Conservation (phyloP, 768 basidiomycete species). For the Tylopilus sp. region DNA sequence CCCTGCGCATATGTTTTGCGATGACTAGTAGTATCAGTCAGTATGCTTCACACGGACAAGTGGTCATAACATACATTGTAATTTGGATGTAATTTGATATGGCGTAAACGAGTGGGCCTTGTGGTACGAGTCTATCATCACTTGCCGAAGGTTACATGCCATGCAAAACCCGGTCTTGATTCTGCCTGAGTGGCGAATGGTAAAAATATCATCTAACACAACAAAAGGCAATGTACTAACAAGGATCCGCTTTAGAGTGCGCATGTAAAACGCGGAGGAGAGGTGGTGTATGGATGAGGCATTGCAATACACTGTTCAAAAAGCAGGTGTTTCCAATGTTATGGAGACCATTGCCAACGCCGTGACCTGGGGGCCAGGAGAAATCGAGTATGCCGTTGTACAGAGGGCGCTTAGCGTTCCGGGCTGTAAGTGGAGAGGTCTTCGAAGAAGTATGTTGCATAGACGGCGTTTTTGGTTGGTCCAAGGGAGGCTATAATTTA, state of each 20-base stretch:
- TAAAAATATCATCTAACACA: not conserved
- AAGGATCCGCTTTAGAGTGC: slow-evolving; percentile 50
- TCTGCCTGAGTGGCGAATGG: slow-evolving; percentile 33
- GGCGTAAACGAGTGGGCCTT: slow-evolving; percentile 57
- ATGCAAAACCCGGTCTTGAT: slow-evolving; percentile 66
- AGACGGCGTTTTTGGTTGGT: slow-evolving; percentile 23
- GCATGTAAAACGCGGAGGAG: slow-evolving; percentile 58
- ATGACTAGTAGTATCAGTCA: slow-evolving; percentile 53
- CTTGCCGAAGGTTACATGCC: slow-evolving; percentile 62
- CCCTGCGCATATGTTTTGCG: slow-evolving; percentile 85
- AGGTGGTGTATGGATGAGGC: slow-evolving; percentile 88
- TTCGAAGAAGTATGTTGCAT: slow-evolving; percentile 31
- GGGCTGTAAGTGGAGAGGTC: slow-evolving; percentile 18
- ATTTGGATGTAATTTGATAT: slow-evolving; percentile 55
- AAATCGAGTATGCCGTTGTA: slow-evolving; percentile 55
- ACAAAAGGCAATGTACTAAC: slow-evolving; percentile 42
- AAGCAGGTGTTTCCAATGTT: slow-evolving; percentile 96
- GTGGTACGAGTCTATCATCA: slow-evolving; percentile 53
- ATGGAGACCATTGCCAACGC: slow-evolving; percentile 60
- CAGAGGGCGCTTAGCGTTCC: slow-evolving; percentile 38
- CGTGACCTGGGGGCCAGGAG: slow-evolving; percentile 53
- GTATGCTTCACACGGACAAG: not conserved
- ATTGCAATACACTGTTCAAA: slow-evolving; percentile 91
- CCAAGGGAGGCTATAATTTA: slow-evolving; percentile 10
- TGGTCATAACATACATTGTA: slow-evolving; percentile 55